Base-by-base conservation (phyloP, 1,284 basidiomycete genomes). In the Pterula multifida region DNA sequence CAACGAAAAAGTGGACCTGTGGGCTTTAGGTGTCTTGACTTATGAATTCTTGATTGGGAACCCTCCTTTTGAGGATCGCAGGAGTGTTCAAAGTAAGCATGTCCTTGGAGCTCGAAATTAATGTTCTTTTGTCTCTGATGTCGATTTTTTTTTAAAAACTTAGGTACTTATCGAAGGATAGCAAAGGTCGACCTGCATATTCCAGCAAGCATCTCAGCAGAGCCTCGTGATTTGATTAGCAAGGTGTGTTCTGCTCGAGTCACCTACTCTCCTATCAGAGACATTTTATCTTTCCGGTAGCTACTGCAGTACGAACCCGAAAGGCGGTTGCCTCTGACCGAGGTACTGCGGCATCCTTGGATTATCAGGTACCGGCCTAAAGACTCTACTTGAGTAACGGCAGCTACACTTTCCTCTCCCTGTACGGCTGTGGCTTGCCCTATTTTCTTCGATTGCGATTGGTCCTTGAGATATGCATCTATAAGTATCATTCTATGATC, bases 21-120 rank as follows among this genome's bases (percentile, higher is more conserved):
- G 96, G 96, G 95, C 96, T 0, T 71, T 99, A 9, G 96, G 96
- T 39, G 95, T 98, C 3, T 73, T 99, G 52, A 89, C 85, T 1
- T 99, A 92, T 65, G 96, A 99, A 66, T 98, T 98, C 64, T 68
- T 98, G 50, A 80, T 85, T 52, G 96, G 96, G 1, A 78, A 78
- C 9, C 93, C 96, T 3, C 96, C 96, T 0, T 99, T 99, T 57
- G 96, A 98, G 61, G 90, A 94, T 62, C 67, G 88, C 51, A 76
- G 67, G 51, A 88, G 88, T 26, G 78, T 82, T 45, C 78, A 78
- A 49, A 85, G 88, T 90, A 57, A 55, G 76, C 63, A 11, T 15
- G 22, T 49, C 17, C 39, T 52, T 36, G 32, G 47, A 24, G 46
- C 50, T 4, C 22, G n/a, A n/a, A n/a, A n/a, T n/a, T n/a, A n/a